These are phyloP conservation scores for Agrostemma githago DNA, from an alignment of 148 eudicot species.

Conservation along the genomic window DNA sequence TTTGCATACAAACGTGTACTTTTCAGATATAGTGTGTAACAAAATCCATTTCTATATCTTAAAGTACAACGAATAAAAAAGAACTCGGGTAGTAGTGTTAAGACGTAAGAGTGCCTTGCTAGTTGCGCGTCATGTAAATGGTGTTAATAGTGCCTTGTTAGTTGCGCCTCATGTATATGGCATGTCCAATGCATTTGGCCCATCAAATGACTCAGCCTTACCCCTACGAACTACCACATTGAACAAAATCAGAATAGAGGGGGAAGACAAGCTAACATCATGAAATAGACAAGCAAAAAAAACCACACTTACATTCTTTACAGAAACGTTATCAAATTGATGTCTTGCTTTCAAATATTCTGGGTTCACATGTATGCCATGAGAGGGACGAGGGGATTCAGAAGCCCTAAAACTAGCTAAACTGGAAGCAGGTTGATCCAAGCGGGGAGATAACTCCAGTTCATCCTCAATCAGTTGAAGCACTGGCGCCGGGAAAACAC, in stretches of 20 bases:
- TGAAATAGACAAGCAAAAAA: not conserved
- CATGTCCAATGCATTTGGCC: not conserved
- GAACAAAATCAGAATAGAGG: not conserved
- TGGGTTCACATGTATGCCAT: conserved; percentile 98
- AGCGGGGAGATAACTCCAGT: conserved; percentile 57
- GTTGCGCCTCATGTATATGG: not conserved
- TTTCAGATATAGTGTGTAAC: not conserved
- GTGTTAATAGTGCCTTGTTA: not conserved
- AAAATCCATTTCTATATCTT: no score
- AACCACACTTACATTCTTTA: conserved; percentile 49
- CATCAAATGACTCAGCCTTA: not conserved
- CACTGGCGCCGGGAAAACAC: conserved; percentile 75
- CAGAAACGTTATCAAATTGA: conserved; percentile 52
- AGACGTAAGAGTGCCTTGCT: no score
- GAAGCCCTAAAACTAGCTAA: conserved; percentile 52
- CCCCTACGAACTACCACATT: not conserved
- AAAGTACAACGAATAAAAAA: no score
- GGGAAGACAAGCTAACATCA: not conserved
- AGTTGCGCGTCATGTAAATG: no score
- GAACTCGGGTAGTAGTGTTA: no score
- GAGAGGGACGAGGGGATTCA: conserved; percentile 90
- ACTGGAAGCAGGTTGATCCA: conserved; percentile 49
- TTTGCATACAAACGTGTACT: not conserved
- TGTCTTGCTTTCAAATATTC: conserved; percentile 83
- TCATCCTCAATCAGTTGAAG: conserved; percentile 70